Conservation (phyloP, 2,329 filamentous ascomycete genomes). For the Trichophyton equinum region DNA sequence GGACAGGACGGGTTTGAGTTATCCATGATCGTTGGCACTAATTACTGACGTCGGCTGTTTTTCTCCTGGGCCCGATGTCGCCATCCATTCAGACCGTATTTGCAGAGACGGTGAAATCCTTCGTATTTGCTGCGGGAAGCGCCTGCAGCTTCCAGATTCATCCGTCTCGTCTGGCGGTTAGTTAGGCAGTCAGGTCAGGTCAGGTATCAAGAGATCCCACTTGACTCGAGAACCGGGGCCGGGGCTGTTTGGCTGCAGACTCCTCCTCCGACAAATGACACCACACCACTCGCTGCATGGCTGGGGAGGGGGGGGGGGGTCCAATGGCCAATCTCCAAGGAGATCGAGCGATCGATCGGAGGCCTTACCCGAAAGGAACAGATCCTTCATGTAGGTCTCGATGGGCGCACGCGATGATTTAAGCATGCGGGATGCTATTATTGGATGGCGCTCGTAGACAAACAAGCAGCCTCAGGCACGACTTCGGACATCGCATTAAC, state of each 20-base stretch:
- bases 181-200: not conserved
- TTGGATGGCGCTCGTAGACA: not conserved
- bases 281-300: no score
- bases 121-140: not conserved
- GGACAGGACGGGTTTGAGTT: no score
- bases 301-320: no score
- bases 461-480: not conserved
- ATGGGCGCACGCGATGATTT: not conserved
- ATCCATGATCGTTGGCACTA: no score
- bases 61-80: not conserved
- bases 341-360: not conserved
- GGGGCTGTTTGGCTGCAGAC: no score
- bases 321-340: not conserved
- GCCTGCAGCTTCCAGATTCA: not conserved
- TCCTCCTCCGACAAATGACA: not conserved
- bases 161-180: not conserved
- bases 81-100: not conserved
- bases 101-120: not conserved
- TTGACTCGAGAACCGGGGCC: no score
- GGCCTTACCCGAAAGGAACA: not conserved
- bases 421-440: not conserved
- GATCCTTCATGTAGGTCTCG: not conserved
- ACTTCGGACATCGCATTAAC: not conserved
- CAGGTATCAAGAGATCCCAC: not conserved
- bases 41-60: not conserved